These are phyloP conservation scores for Backusella australiensis DNA, from an alignment of 192 early-diverging fungal species.

Conservation along the genomic window DNA sequence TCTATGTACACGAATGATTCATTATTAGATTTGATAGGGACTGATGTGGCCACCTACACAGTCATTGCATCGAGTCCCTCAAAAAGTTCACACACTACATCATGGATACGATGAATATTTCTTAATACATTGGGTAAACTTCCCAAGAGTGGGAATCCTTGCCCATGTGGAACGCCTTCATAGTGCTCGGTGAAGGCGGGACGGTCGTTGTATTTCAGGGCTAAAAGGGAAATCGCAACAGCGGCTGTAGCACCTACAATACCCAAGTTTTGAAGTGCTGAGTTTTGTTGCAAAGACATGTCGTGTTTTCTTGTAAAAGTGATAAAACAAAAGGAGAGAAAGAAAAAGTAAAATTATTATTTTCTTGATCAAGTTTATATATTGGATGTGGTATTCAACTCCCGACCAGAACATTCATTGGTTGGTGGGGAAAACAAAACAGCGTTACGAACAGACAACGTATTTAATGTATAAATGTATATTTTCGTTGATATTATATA, in stretches of 20 bases:
- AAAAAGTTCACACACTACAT: background rate
- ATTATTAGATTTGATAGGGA: background rate
- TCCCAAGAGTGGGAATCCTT: conserved; percentile 23
- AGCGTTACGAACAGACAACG: too few species aligned
- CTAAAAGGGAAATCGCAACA: background rate
- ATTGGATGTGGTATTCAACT: background rate
- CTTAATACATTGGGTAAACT: background rate
- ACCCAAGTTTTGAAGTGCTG: background rate
- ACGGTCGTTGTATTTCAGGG: conserved; percentile 26
- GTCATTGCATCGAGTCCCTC: conserved; percentile 13
- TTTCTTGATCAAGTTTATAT: background rate
- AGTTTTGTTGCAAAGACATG: background rate
- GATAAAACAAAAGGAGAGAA: background rate
- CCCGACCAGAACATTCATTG: background rate
- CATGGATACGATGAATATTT: conserved; percentile 8
- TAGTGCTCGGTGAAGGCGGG: conserved; percentile 20
- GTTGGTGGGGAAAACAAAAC: too few species aligned
- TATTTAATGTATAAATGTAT: background rate
- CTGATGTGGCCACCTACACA: background rate
- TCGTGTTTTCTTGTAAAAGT: background rate
- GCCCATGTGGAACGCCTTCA: background rate
- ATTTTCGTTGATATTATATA: too few species aligned
- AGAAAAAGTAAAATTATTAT: background rate
- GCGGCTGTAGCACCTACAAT: background rate
- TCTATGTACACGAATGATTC: background rate